Evolutionary conservation across 164 flowering plant genomes (phyloP).

Genomic region (Sedum album): DNA sequence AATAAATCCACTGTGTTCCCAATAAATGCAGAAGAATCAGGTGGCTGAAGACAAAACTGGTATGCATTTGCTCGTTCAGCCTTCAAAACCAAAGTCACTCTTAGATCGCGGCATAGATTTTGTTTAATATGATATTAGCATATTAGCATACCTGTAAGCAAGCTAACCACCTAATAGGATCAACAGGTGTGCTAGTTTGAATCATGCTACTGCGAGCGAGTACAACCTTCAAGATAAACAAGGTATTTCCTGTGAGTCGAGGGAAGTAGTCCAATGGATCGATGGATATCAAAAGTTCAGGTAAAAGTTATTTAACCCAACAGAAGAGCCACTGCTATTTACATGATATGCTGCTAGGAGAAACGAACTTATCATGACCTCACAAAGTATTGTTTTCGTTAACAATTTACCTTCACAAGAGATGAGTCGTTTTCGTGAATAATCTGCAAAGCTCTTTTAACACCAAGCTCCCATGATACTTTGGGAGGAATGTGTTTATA

Average conservation of each 20-base stretch:
- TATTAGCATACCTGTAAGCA: conserved; percentile 67
- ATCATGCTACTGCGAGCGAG: conserved; percentile 83
- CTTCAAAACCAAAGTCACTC: conserved; percentile 21
- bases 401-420: conserved; percentile 52
- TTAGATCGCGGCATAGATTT: background rate
- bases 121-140: background rate
- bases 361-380: too few species aligned
- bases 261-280: background rate
- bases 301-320: too few species aligned
- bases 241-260: background rate
- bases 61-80: conserved; percentile 73
- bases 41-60: conserved; percentile 92
- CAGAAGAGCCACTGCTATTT: too few species aligned
- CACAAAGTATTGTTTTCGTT: too few species aligned
- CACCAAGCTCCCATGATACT: conserved; percentile 55
- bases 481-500: conserved; percentile 52
- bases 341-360: background rate
- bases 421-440: conserved; percentile 44
- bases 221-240: conserved; percentile 45
- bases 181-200: conserved; percentile 47
- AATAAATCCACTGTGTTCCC: conserved; percentile 68
- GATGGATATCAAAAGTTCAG: background rate
- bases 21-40: conserved; percentile 79
- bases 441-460: conserved; percentile 55
- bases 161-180: conserved; percentile 74